Base-by-base conservation (phyloP, 805 yeast species). In the Candida namnaoensis region DNA sequence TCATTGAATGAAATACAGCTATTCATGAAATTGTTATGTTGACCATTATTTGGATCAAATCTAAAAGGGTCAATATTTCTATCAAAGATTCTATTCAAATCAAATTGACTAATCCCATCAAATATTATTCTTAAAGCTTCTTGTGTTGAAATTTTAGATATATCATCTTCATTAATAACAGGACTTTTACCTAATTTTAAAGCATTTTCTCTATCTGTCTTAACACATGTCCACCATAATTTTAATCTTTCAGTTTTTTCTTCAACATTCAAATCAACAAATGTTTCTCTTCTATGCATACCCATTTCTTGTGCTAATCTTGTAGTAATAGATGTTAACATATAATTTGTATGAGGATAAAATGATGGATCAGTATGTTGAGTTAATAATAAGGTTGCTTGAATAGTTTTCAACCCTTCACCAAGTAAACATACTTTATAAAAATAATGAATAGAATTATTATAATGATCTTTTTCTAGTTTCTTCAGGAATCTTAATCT, bases 241-340 rank as follows among this genome's bases (percentile, higher is more conserved):
- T 57, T 46, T 25, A 71, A 54, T 23, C 76, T 64, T 5, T 56
- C 51, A 3, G 54, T 47, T 1, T 60, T 56, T 36, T 76, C 80
- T 5, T 52, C 58, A 0, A 51, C 47, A 0, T 62, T 34, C 14
- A 74, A 44, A 2, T 68, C 64, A 5, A 55, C 48, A 41, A 68
- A 66, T 2, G 69, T 50, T 37, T 76, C 82, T 5, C 56, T 57
- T 40, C 77, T 58, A 47, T 80, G 76, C 7, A 82, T 60, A 0
- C 85, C 85, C 51, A 78, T 49, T 35, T 75, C 80, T 38, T 70
- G 73, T 0, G 82, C 81, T 45, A 68, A 69, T 45, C 80, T 62
- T 6, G 74, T 65, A 6, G 78, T 74, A 2, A 71, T 64, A 2
- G 75, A 54, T 5, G 67, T 52, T 14, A 77, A 47, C 40, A 66